Evolutionary conservation across 2,329 filamentous ascomycete genomes (phyloP).

Genomic region (Fusarium sp.): DNA sequence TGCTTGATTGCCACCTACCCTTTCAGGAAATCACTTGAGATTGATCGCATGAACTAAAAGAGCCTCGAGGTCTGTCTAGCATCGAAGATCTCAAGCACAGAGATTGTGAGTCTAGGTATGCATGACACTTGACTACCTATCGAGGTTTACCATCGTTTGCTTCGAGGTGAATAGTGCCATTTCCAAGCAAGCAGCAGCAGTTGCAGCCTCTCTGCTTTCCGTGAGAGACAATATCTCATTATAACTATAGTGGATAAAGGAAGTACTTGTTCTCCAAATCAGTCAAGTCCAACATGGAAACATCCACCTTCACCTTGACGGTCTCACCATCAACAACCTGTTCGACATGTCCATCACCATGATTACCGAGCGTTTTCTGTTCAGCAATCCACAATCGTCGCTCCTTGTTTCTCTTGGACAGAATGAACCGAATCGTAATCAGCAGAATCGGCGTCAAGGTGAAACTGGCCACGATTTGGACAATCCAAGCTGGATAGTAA

Average conservation of each 20-base stretch:
- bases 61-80: no score
- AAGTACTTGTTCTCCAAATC: slow-evolving; percentile 35
- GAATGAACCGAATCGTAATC: neutral
- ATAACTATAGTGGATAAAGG: neutral
- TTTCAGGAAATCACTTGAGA: neutral
- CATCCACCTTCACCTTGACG: slow-evolving; percentile 30
- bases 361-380: neutral
- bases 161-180: rapidly evolving
- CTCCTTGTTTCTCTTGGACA: neutral
- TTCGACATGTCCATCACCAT: neutral
- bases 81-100: rapidly evolving
- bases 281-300: slow-evolving; percentile 33
- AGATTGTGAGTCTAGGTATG: no score
- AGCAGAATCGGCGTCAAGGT: slow-evolving; percentile 15
- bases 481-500: slow-evolving; percentile 35
- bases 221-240: rapidly evolving
- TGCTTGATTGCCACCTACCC: neutral
- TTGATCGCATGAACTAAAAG: neutral
- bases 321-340: slow-evolving; percentile 14
- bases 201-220: rapidly evolving
- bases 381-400: neutral
- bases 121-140: neutral
- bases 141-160: neutral
- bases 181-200: no score
- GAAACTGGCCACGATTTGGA: slow-evolving; percentile 34